Evolutionary conservation across 148 eudicot genomes (phyloP).

Genomic region (Chenopodium berlandieri): DNA sequence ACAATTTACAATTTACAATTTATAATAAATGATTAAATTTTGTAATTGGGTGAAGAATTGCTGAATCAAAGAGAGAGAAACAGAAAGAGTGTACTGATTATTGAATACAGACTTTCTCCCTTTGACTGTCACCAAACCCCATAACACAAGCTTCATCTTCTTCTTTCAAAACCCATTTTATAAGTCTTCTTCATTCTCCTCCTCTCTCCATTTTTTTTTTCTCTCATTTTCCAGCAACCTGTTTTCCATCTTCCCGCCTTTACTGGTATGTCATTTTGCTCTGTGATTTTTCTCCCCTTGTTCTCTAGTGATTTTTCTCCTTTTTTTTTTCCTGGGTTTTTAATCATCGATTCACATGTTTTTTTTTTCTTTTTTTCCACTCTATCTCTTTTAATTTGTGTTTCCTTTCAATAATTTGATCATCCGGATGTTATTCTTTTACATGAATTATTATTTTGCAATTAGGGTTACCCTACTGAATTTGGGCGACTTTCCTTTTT

Average conservation of each 20-base stretch:
- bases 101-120: neutral
- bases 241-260: neutral
- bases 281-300: too few relatives aligned
- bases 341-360: too few relatives aligned
- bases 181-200: neutral
- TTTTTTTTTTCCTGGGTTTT: neutral
- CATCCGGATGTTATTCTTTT: too few relatives aligned
- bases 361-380: too few relatives aligned
- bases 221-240: neutral
- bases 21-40: neutral
- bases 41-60: neutral
- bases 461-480: too few relatives aligned
- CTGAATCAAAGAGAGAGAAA: neutral
- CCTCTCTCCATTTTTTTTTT: neutral
- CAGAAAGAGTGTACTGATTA: too few relatives aligned
- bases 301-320: neutral
- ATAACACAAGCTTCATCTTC: conserved; percentile 9
- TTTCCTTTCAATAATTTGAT: too few relatives aligned
- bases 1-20: too few relatives aligned
- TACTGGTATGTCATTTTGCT: conserved; percentile 19
- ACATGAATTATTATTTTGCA: too few relatives aligned
- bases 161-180: neutral
- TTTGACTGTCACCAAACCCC: conserved; percentile 47
- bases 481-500: too few relatives aligned
- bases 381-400: too few relatives aligned